These are phyloP conservation scores for Pestalotiopsis sp. DNA, from an alignment of 2,329 filamentous ascomycete species.

Conservation along the genomic window DNA sequence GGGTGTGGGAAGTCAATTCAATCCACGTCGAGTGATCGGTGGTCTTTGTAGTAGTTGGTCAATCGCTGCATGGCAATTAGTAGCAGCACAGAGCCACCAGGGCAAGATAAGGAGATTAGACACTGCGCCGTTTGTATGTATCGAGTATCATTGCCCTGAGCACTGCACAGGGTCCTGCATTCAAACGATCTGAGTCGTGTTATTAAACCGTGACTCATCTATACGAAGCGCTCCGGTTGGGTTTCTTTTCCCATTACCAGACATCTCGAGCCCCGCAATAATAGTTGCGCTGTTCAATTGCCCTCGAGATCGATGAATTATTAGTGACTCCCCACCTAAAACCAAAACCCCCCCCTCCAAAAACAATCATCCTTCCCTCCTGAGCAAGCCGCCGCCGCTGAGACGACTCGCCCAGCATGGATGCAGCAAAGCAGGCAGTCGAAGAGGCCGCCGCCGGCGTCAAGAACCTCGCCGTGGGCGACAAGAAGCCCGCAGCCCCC, in stretches of 20 bases:
- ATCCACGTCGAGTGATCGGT: not conserved
- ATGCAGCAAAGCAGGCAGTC: constrained; percentile 47
- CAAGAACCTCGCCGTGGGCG: constrained; percentile 50
- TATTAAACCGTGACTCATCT: not conserved
- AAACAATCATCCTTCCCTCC: not conserved
- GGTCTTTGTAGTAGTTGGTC: not conserved
- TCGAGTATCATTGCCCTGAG: too few relatives aligned
- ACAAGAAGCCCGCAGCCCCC: constrained; percentile 31
- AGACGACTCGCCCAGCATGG: constrained; percentile 36
- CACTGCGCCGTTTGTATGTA: not conserved
- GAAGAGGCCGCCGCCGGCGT: constrained; percentile 51
- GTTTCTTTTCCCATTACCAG: not conserved
- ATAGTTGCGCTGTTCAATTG: not conserved
- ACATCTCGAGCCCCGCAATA: not conserved
- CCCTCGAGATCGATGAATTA: not conserved
- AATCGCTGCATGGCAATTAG: not conserved
- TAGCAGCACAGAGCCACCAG: not conserved
- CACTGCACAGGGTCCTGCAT: too few relatives aligned
- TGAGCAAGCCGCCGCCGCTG: not conserved
- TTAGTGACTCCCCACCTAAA: not conserved
- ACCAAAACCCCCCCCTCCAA: not conserved
- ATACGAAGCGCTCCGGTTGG: not conserved
- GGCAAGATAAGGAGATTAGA: not conserved
- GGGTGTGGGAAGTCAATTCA: not conserved
- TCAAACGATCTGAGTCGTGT: not conserved